Evolutionary conservation across 2,329 filamentous ascomycete genomes (phyloP), one percentile per base, ranked within the genome.

Genomic region (Talaromyces rugulosus): DNA sequence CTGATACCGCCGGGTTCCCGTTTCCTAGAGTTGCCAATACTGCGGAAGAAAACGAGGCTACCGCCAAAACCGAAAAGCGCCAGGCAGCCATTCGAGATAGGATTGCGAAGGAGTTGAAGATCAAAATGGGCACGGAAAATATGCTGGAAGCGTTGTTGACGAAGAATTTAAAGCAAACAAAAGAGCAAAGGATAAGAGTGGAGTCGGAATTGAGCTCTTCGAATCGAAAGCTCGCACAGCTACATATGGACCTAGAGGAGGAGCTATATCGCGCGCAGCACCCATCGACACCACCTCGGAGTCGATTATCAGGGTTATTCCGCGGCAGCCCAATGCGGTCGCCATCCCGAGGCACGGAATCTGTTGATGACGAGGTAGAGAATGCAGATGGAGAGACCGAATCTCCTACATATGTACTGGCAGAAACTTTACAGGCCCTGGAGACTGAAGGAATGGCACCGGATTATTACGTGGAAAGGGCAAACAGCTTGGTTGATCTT

Each of bases 71-170:
- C 14, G 92, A 96, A 74, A 87, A 92, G 75, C 85, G 87, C 47
- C 87, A 96, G 69, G 85, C 87, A 27, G 82, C 86, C 58, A 83
- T 97, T 65, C 88, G 89, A 70, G 93, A 97, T 69, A 86, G 89
- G 71, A 89, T 99, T 66, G 94, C 92, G 68, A 94, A 96, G 71
- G 96, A 99, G 79, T 88, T 93, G 79, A 98, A 98, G 82, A 98
- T 99, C 74, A 97, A 96, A 77, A 90, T 94, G 70, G 95, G 95
- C 23, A 97, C 94, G 62, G 95, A 99, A 81, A 99, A 99, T 74
- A 88, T 99, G 85, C 82, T 99, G 44, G 95, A 99, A 79, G 95
- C 95, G 12, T 80, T 99, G 66, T 92, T 97, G 74, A 85, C 88
- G 52, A 99, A 99, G 78, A 97, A 96, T 75, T 89, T 91, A 53